These are phyloP conservation scores for Mycena galericulata DNA, from an alignment of 768 basidiomycete species.

Conservation along the genomic window DNA sequence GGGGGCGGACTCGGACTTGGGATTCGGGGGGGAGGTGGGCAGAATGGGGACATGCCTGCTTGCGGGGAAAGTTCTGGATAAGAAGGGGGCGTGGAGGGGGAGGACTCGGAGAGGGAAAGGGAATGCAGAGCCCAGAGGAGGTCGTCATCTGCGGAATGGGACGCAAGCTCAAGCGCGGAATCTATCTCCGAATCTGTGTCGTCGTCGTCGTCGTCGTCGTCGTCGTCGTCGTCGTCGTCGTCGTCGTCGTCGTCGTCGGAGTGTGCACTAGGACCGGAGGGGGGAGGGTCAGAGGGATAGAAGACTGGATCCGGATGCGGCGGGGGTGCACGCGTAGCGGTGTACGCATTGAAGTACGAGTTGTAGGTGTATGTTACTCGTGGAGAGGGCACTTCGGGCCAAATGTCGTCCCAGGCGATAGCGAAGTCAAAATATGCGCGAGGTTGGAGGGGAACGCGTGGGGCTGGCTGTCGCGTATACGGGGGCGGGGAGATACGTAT, in stretches of 20 bases:
- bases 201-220: not conserved
- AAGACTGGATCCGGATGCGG: not conserved
- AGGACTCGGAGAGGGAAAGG: conserved; percentile 15
- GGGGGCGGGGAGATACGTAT: conserved; percentile 4
- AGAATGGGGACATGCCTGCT: conserved; percentile 31
- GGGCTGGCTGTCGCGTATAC: not conserved
- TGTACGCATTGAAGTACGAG: conserved; percentile 25
- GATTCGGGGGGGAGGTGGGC: conserved; percentile 17
- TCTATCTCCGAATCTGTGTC: conserved; percentile 15
- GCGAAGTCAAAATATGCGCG: conserved; percentile 23
- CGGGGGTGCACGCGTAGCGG: not conserved
- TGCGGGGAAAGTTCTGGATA: not conserved
- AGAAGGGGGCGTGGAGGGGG: not conserved
- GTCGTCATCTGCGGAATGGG: conserved; percentile 25
- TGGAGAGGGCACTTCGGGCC: conserved; percentile 21
- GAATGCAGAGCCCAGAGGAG: conserved; percentile 26
- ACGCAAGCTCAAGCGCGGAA: conserved; percentile 18
- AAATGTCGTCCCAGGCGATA: conserved; percentile 32
- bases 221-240: not conserved
- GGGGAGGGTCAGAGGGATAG: not conserved
- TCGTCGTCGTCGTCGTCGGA: not conserved
- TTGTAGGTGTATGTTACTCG: conserved; percentile 18
- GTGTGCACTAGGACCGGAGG: not conserved
- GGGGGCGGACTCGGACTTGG: no score
- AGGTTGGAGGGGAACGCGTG: not conserved